Evolutionary conservation across 768 basidiomycete genomes (phyloP).

Genomic region (Pisolithus orientalis): DNA sequence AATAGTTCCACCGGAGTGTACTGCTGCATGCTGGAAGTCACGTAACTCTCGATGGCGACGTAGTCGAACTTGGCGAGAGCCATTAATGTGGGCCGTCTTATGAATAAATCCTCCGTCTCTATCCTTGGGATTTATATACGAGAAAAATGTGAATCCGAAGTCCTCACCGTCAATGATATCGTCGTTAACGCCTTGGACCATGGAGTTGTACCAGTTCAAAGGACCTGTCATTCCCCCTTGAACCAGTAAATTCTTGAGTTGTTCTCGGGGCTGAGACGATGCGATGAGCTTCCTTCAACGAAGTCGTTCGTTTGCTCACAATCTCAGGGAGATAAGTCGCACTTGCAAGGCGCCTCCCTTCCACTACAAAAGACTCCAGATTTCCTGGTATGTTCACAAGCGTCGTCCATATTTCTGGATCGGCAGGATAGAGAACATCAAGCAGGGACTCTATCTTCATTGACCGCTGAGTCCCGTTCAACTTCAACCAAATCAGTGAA

Average conservation of each 20-base stretch:
- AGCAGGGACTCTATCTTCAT: slow-evolving; percentile 35
- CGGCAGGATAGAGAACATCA: slow-evolving; percentile 27
- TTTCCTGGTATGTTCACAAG: slow-evolving; percentile 31
- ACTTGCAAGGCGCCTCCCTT: slow-evolving; percentile 14
- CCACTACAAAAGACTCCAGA: slow-evolving; percentile 25
- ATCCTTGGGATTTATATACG: slow-evolving; percentile 3
- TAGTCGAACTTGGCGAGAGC: slow-evolving; percentile 30
- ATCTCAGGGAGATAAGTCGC: slow-evolving; percentile 28
- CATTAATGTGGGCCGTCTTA: slow-evolving; percentile 34
- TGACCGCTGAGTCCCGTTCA: neutral
- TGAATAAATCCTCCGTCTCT: slow-evolving; percentile 17
- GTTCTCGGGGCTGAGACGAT: slow-evolving; percentile 21
- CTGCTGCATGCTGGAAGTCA: slow-evolving; percentile 17
- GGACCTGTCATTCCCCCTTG: slow-evolving; percentile 29
- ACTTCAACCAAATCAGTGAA: neutral
- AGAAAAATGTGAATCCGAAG: neutral
- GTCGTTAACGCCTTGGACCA: slow-evolving; percentile 22
- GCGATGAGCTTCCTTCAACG: neutral
- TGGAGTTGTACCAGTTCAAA: slow-evolving; percentile 33
- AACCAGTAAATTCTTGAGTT: slow-evolving; percentile 20
- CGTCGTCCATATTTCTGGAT: slow-evolving; percentile 30
- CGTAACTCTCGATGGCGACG: slow-evolving; percentile 24
- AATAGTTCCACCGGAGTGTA: slow-evolving; percentile 17
- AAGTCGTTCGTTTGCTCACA: slow-evolving; percentile 13
- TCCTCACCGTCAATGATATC: slow-evolving; percentile 23